Percentiles rank a stretch among this genome's conserved stretches.
Conservation (phyloP, 192 early-diverging fungal species). For the Rhizoclosmatium sp. region DNA sequence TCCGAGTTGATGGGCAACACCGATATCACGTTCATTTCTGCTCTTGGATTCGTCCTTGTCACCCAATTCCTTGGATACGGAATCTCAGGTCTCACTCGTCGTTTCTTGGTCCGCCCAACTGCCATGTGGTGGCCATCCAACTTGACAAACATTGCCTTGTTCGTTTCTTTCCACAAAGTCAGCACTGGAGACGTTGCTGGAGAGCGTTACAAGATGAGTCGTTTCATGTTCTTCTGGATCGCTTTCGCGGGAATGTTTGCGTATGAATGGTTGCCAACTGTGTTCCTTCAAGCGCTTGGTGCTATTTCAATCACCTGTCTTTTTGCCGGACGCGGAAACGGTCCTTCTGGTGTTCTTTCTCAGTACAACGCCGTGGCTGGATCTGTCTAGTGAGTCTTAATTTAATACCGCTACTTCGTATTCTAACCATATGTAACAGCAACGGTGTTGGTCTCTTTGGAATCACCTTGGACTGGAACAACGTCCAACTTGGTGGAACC, state of each 20-base stretch:
- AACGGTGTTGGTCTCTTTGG: conserved; percentile 23
- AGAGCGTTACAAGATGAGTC: no score
- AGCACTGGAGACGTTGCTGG: no score
- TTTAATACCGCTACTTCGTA: no score
- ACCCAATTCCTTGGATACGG: conserved; percentile 75
- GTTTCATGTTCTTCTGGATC: no score
- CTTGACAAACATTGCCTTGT: no score
- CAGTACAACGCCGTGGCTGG: conserved; percentile 7
- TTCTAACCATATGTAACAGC: no score
- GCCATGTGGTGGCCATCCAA: conserved; percentile 20
- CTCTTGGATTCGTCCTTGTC: conserved; percentile 60
- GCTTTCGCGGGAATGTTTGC: no score
- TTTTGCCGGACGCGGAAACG: conserved; percentile 12
- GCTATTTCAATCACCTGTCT: conserved; percentile 37
- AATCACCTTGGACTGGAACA: conserved; percentile 36
- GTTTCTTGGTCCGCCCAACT: no score
- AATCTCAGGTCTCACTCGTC: conserved; percentile 54
- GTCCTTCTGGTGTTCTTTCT: background rate
- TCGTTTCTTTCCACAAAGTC: no score
- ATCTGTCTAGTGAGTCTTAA: background rate
- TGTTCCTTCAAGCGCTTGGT: conserved; percentile 31
- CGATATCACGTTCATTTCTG: conserved; percentile 21
- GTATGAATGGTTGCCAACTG: conserved; percentile 33
- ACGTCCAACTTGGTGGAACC: background rate
- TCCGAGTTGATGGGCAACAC: conserved; percentile 6